A percentile compares a stretch with the other conserved stretches of the same genome.
Conservation (phyloP, 2,329 filamentous ascomycete species). For the Ilyonectria mors-panacis region DNA sequence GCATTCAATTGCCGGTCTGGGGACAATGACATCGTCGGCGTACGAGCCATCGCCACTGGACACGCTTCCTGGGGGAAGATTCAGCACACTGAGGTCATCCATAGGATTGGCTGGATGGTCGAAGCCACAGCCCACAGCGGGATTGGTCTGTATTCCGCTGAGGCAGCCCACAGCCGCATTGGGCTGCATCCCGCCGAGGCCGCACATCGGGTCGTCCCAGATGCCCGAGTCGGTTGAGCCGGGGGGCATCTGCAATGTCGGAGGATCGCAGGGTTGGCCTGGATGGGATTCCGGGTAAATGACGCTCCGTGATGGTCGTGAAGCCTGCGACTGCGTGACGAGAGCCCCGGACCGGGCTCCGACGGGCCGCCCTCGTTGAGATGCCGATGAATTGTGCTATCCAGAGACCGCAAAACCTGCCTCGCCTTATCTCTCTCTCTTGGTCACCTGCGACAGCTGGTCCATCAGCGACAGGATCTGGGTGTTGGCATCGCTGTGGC, state of each 20-base stretch:
- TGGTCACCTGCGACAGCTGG: constrained; percentile 44
- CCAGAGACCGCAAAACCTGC: constrained; percentile 33
- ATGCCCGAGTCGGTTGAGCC: background rate
- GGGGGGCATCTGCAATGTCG: background rate
- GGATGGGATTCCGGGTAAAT: background rate
- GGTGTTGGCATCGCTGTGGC: constrained; percentile 44
- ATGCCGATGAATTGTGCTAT: constrained; percentile 37
- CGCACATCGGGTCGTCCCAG: background rate
- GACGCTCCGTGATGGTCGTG: background rate
- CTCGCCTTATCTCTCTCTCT: constrained; percentile 44
- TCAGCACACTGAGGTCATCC: background rate
- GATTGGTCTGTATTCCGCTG: background rate
- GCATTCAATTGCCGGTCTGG: background rate
- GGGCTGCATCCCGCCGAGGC: background rate
- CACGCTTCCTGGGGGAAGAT: background rate
- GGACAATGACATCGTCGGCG: background rate
- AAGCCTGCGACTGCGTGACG: background rate
- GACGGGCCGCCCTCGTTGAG: constrained; percentile 21
- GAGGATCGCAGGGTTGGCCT: background rate
- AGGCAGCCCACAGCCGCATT: background rate
- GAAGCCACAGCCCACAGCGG: background rate
- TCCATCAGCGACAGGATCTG: constrained; percentile 46
- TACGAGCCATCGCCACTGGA: constrained; percentile 6
- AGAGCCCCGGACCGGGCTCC: background rate
- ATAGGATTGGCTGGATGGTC: background rate